Evolutionary conservation across 441 rosid genomes (phyloP), one percentile per base, ranked within the genome.

Genomic region (Manihot esculenta): DNA sequence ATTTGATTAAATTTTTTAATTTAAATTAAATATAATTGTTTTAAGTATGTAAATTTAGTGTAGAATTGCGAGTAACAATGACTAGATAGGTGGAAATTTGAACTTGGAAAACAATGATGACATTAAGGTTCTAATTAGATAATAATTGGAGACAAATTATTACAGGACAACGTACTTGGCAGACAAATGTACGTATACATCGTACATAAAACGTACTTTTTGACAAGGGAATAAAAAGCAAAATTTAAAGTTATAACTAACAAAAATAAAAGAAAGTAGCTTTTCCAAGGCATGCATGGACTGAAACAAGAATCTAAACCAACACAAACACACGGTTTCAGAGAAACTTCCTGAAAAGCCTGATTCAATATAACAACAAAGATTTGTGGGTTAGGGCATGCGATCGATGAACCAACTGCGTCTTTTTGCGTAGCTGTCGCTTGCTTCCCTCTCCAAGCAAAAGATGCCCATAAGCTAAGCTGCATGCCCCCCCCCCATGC

Each of bases 331-430:
- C 65, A 50, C 53, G 0, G 2, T 56, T 64, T 44, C 64, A 69
- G 63, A 74, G 77, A 80, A 80, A 72, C 81, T 77, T 80, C 79
- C 70, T 35, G 41, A 35, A 35, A 35, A 35, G 41, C 41, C 41
- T 35, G 41, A 2, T 64, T 24, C 45, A 63, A n/a, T n/a, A 72
- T 62, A 38, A 54, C 57, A 62, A 53, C 73, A 70, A 56, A 68
- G 27, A n/a, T 44, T 55, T 24, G 64, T 23, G 12, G 30, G 30
- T 56, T 24, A 12, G 70, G 21, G 71, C 41, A 58, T 74, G 68
- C 72, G 72, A 74, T 35, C 68, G 74, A 74, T 35, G 41, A 44
- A 12, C 70, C 33, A 26, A 62, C 71, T 64, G 55, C 7, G 35
- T 9, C 5, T 35, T 35, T 30, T 30, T 2, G 35, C 35, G 4